Evolutionary conservation across 2,329 filamentous ascomycete species (phyloP).

Genomic region (Alternaria ethzedia): DNA sequence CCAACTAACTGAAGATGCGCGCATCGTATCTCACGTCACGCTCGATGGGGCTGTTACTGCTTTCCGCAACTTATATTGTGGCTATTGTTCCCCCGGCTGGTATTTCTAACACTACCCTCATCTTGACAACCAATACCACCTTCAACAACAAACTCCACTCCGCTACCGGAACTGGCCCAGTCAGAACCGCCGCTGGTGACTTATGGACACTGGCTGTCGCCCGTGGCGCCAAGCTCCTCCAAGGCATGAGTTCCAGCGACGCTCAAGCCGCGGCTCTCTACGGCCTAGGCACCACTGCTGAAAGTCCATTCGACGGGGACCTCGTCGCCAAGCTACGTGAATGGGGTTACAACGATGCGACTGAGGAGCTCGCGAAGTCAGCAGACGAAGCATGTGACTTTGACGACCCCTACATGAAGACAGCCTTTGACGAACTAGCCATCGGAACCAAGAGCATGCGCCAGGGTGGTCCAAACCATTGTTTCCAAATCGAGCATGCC

Average conservation of each 20-base stretch:
- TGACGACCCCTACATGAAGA: neutral
- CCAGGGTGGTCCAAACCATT: slow-evolving; percentile 18
- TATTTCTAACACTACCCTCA: neutral
- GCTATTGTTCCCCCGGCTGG: neutral
- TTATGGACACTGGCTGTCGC: slow-evolving; percentile 7
- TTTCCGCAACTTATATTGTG: neutral
- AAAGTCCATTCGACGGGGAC: slow-evolving; percentile 13
- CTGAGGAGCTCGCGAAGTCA: neutral
- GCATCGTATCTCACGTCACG: neutral
- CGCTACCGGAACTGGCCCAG: neutral
- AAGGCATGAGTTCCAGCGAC: slow-evolving; percentile 18
- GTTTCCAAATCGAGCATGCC: slow-evolving; percentile 21
- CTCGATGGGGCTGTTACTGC: neutral
- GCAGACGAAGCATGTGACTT: no score
- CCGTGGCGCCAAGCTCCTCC: slow-evolving; percentile 15
- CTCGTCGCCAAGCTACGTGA: slow-evolving; percentile 6
- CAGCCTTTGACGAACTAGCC: slow-evolving; percentile 5
- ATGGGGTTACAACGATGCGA: slow-evolving; percentile 22
- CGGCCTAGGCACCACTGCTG: slow-evolving; percentile 2
- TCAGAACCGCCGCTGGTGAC: neutral
- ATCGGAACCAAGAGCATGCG: slow-evolving; percentile 13
- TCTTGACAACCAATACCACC: neutral
- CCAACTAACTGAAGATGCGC: neutral
- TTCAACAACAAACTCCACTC: neutral
- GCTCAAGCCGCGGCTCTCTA: slow-evolving; percentile 12